Percentiles rank a stretch among this genome's conserved stretches.
These are phyloP conservation scores for Rhodotorula mucilaginosa DNA, from an alignment of 1,284 basidiomycete genomes.

Conservation along the genomic window DNA sequence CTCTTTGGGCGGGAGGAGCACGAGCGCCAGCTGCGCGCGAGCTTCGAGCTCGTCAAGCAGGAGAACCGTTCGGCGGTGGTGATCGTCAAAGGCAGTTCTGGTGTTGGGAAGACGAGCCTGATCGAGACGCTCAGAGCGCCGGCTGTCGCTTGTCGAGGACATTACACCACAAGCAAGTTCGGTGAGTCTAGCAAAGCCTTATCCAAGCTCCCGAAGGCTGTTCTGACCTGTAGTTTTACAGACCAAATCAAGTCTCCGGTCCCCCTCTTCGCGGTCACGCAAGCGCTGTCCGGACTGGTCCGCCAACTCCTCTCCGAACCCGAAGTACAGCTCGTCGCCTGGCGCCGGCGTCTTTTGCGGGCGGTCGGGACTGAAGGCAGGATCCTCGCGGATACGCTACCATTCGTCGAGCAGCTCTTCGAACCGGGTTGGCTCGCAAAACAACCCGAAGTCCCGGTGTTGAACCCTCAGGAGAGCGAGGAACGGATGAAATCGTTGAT, in stretches of 20 bases:
- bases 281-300: conserved; percentile 35
- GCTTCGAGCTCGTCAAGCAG: conserved; percentile 26
- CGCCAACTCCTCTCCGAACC: conserved; percentile 39
- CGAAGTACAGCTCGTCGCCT: conserved; percentile 19
- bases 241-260: conserved; percentile 41
- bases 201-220: no score
- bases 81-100: conserved; percentile 31
- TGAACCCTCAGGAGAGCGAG: conserved; percentile 31
- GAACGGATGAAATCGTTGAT: conserved; percentile 27
- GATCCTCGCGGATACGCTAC: conserved; percentile 35
- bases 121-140: conserved; percentile 34
- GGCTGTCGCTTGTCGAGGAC: conserved; percentile 11
- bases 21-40: conserved; percentile 10
- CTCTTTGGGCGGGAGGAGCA: conserved; percentile 34
- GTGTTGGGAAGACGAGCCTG: conserved; percentile 38
- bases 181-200: conserved; percentile 5
- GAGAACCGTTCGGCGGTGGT: conserved; percentile 14
- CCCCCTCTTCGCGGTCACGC: conserved; percentile 39
- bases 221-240: not conserved
- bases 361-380: conserved; percentile 34
- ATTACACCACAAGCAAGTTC: conserved; percentile 38
- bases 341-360: conserved; percentile 27
- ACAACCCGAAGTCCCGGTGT: conserved; percentile 19
- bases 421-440: conserved; percentile 25
- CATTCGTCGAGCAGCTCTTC: conserved; percentile 35